Percentiles rank a stretch among this genome's conserved stretches.
phyloP scores from a whole-genome alignment of 2,329 filamentous ascomycete species.

The Rhynchosporium agropyri region DNA sequence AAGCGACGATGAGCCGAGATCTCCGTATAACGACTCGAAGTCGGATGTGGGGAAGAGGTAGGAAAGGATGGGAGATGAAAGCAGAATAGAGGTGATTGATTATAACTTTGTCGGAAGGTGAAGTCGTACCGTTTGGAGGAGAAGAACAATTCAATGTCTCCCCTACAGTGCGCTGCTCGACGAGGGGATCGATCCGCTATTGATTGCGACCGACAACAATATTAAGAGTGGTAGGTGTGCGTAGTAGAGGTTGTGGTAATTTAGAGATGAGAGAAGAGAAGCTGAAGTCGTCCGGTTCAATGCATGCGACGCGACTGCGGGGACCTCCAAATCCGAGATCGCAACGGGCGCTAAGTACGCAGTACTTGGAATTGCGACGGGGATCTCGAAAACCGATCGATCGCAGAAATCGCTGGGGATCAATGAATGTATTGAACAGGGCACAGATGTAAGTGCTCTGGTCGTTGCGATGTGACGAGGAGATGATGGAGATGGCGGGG shows the following conservation, averaged over 20 bases:
- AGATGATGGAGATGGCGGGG: conserved; percentile 9
- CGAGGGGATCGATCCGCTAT: conserved; percentile 25
- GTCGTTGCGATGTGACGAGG: conserved; percentile 23
- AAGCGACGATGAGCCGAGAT: conserved; percentile 26
- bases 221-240: conserved; percentile 24
- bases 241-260: conserved; percentile 1
- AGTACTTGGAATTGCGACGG: background rate
- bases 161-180: conserved; percentile 62
- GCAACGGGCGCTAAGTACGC: conserved; percentile 10
- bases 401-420: conserved; percentile 29
- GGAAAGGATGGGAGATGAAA: conserved; percentile 11
- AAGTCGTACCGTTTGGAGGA: conserved; percentile 70
- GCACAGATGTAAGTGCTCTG: conserved; percentile 36
- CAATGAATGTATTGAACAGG: conserved; percentile 37
- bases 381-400: background rate
- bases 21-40: conserved; percentile 27
- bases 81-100: conserved; percentile 23
- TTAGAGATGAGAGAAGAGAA: conserved; percentile 9
- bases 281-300: background rate
- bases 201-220: conserved; percentile 32
- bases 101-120: conserved; percentile 29
- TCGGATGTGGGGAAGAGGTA: conserved; percentile 13
- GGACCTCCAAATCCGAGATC: conserved; percentile 14
- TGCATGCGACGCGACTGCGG: conserved; percentile 2
- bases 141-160: conserved; percentile 99